Conservation (phyloP, 2,329 filamentous ascomycete genomes). For the Talaromyces sp. region DNA sequence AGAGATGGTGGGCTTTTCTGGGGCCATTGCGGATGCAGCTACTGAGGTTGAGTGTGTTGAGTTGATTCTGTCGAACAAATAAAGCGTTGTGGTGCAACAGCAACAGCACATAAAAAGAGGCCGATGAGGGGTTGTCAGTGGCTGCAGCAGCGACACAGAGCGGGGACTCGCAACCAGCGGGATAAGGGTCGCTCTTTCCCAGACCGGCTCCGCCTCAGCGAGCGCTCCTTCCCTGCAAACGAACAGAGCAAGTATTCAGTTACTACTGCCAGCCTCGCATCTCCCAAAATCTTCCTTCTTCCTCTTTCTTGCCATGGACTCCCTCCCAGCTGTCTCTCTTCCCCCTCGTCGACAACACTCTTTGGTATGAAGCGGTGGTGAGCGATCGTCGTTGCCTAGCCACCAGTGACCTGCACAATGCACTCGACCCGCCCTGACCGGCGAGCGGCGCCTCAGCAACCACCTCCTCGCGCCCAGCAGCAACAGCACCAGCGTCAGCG, state of each 20-base stretch:
- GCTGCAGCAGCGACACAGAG: not conserved
- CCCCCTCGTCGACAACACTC: not conserved
- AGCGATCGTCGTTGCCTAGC: not conserved
- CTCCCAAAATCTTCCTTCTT: not conserved
- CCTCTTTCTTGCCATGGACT: not conserved
- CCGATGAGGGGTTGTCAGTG: not conserved
- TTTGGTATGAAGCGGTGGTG: not conserved
- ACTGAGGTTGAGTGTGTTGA: not conserved
- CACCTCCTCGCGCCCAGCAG: slow-evolving; percentile 1
- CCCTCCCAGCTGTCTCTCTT: not conserved
- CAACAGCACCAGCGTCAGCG: slow-evolving; percentile 1
- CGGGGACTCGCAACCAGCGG: not conserved
- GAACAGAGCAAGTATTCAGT: not conserved
- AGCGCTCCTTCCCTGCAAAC: not conserved
- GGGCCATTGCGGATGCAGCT: slow-evolving; percentile 1
- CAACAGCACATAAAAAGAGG: not conserved
- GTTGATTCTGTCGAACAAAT: not conserved
- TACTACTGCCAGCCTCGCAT: not conserved
- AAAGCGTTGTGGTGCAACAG: not conserved
- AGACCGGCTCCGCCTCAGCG: not conserved
- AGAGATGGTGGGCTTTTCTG: slow-evolving; percentile 12
- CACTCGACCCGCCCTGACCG: slow-evolving; percentile 11
- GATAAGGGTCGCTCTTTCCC: not conserved
- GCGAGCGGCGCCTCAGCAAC: slow-evolving; percentile 6
- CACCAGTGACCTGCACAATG: slow-evolving; percentile 5